Conservation (phyloP, 1,284 basidiomycete species). For the Ustilago sp. region DNA sequence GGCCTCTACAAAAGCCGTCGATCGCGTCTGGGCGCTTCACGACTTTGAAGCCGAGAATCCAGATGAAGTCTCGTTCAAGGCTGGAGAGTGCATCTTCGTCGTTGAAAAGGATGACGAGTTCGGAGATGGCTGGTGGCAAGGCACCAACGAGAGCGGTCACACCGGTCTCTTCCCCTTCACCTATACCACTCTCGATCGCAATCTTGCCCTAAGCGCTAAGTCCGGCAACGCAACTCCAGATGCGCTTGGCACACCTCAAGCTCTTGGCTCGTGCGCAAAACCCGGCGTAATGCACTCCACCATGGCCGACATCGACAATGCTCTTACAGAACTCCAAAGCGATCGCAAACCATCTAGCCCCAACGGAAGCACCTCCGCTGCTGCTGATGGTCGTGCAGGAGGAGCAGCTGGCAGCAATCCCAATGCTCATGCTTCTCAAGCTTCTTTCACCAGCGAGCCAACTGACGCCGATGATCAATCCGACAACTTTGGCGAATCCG, state of each 20-base stretch:
- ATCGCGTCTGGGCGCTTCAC: constrained; percentile 75
- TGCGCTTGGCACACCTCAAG: constrained; percentile 39
- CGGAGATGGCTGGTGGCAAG: constrained; percentile 99
- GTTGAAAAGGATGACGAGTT: constrained; percentile 93
- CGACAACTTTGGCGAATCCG: constrained; percentile 48
- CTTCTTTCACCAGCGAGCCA: constrained; percentile 54
- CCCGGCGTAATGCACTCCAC: constrained; percentile 65
- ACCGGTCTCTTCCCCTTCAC: constrained; percentile 90
- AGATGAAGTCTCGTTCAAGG: constrained; percentile 88
- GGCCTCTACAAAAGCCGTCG: constrained; percentile 49
- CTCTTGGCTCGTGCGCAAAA: constrained; percentile 9
- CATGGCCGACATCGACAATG: constrained; percentile 69
- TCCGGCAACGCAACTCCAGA: constrained; percentile 38
- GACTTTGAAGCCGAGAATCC: constrained; percentile 91
- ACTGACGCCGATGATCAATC: constrained; percentile 51
- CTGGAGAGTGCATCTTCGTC: constrained; percentile 88
- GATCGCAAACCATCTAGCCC: constrained; percentile 26
- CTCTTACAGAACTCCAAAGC: constrained; percentile 62
- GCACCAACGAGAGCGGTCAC: constrained; percentile 83
- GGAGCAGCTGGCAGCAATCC: constrained; percentile 19
- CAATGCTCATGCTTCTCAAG: constrained; percentile 31
- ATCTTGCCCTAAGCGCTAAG: constrained; percentile 48
- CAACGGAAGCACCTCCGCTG: constrained; percentile 9
- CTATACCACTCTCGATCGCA: constrained; percentile 76
- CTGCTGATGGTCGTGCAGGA: neutral